phyloP scores from a whole-genome alignment of 805 yeast genomes.

The Wickerhamomyces mucosus region DNA sequence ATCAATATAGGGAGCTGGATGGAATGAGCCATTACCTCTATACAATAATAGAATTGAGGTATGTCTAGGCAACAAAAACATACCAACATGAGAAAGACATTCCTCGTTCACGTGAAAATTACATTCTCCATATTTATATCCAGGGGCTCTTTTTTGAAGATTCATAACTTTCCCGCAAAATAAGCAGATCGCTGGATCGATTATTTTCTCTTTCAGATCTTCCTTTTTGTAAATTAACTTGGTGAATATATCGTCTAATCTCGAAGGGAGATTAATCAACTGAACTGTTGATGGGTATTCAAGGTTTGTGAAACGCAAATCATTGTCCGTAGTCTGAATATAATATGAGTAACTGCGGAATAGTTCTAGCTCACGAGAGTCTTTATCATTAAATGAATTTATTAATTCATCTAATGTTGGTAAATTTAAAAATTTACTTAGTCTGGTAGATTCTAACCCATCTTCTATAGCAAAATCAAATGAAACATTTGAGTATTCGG shows the following conservation, averaged over 20 bases:
- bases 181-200: conserved; percentile 81
- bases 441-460: conserved; percentile 42
- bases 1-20: conserved; percentile 77
- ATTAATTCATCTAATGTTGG: conserved; percentile 26
- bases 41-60: conserved; percentile 55
- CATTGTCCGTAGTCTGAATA: conserved; percentile 15
- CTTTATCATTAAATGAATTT: conserved; percentile 4
- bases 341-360: conserved; percentile 11
- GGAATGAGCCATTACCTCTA: conserved; percentile 75
- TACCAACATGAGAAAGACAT: conserved; percentile 60
- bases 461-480: conserved; percentile 17
- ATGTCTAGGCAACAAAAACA: conserved; percentile 64
- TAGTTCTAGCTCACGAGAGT: conserved; percentile 19
- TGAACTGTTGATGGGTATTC: conserved; percentile 61
- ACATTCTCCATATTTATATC: conserved; percentile 64
- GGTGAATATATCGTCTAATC: conserved; percentile 63
- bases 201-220: conserved; percentile 29
- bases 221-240: conserved; percentile 38
- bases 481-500: conserved; percentile 29
- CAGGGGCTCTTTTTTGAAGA: conserved; percentile 52
- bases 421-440: conserved; percentile 40
- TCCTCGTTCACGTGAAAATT: conserved; percentile 56
- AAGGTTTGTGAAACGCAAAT: conserved; percentile 19
- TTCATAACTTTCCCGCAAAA: conserved; percentile 67
- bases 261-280: conserved; percentile 53